These are phyloP conservation scores for Penicillium alfredii DNA, from an alignment of 495 filamentous ascomycete species.

Conservation along the genomic window DNA sequence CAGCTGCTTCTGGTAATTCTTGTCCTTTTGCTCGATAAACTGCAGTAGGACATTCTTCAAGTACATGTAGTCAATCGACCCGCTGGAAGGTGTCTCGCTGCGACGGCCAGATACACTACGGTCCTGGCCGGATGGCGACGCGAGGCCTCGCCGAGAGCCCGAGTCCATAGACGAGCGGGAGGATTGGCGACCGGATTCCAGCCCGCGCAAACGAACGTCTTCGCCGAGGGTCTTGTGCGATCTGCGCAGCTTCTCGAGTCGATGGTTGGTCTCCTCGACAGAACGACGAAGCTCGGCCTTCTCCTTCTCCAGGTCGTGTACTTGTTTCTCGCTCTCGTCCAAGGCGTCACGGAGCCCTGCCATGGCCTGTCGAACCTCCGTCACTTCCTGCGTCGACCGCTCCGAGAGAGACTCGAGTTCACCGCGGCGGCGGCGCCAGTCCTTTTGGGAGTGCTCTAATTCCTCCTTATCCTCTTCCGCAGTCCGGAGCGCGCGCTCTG, in stretches of 20 bases:
- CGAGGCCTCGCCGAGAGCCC: conserved; percentile 35
- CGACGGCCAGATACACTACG: conserved; percentile 37
- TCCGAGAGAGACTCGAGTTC: conserved; percentile 68
- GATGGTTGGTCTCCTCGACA: conserved; percentile 68
- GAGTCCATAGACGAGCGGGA: conserved; percentile 65
- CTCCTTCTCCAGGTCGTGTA: conserved; percentile 73
- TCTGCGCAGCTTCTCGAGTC: conserved; percentile 75
- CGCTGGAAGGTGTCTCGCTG: conserved; percentile 34
- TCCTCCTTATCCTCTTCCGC: conserved; percentile 64
- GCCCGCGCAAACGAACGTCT: conserved; percentile 31
- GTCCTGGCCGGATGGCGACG: conserved; percentile 33
- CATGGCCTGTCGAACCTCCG: conserved; percentile 73
- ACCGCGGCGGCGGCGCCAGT: conserved; percentile 65
- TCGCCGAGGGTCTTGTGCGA: conserved; percentile 52
- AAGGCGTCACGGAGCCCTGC: conserved; percentile 68
- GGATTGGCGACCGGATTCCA: conserved; percentile 46
- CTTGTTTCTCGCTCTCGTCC: conserved; percentile 82
- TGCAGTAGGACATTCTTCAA: conserved; percentile 93
- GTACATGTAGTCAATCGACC: conserved; percentile 70
- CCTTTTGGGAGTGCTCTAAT: conserved; percentile 61
- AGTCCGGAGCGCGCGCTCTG: conserved; percentile 67
- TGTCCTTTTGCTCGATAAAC: conserved; percentile 92
- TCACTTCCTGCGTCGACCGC: conserved; percentile 60
- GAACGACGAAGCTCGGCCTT: conserved; percentile 66
- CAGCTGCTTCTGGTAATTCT: conserved; percentile 80